Evolutionary conservation across 306 rosid genomes (phyloP).

Genomic region (Vigna nakashimae): DNA sequence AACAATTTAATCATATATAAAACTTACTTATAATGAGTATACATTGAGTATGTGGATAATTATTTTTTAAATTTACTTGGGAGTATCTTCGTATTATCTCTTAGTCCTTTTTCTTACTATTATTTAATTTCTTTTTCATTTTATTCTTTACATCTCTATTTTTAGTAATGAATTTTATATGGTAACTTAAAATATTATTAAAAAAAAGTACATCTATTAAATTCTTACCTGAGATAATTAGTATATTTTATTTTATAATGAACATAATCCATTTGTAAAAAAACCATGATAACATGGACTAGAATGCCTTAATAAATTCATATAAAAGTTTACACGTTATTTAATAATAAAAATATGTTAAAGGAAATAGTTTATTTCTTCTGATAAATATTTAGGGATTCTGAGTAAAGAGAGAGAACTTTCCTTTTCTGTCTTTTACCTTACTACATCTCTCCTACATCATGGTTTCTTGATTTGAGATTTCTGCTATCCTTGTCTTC

Average conservation of each 20-base stretch:
- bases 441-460: constrained; percentile 32
- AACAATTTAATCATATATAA: too few species aligned
- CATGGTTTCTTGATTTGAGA: constrained; percentile 51
- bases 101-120: too few species aligned
- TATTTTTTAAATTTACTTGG: too few species aligned
- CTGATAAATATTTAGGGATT: constrained; percentile 32
- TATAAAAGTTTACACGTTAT: background rate
- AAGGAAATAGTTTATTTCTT: constrained; percentile 7
- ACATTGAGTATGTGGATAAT: too few species aligned
- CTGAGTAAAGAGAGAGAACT: constrained; percentile 52
- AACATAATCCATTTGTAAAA: background rate
- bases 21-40: too few species aligned
- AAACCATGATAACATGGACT: background rate
- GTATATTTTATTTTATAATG: background rate
- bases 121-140: too few species aligned
- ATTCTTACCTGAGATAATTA: background rate
- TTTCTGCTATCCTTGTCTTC: constrained; percentile 47
- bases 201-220: background rate
- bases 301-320: background rate
- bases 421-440: constrained; percentile 55
- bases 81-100: too few species aligned
- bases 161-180: too few species aligned
- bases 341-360: background rate
- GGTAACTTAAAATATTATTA: too few species aligned
- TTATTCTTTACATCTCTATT: too few species aligned